phyloP scores from a whole-genome alignment of 257 asterid genomes.

The Anisodus acutangulus region DNA sequence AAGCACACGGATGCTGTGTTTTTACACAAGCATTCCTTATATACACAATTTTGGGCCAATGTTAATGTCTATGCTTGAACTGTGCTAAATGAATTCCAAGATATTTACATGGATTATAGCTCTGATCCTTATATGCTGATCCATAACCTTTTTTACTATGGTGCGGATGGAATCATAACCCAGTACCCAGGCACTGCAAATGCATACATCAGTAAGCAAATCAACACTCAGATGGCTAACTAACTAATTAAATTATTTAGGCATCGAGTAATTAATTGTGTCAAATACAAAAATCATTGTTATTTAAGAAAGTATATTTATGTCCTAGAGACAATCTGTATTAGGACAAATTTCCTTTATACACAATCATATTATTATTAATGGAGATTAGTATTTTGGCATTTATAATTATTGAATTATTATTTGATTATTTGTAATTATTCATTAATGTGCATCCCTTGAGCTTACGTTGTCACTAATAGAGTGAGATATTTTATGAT shows the following conservation, averaged over 20 bases:
- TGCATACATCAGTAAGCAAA: constrained; percentile 64
- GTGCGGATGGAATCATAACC: constrained; percentile 68
- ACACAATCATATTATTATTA: too few species aligned
- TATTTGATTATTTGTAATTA: too few species aligned
- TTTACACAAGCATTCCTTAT: constrained; percentile 58
- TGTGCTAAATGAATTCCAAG: constrained; percentile 71
- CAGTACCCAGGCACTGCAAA: constrained; percentile 76
- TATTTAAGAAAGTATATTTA: too few species aligned
- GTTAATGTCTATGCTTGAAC: constrained; percentile 70
- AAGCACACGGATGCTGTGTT: constrained; percentile 75
- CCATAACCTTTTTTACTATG: constrained; percentile 48
- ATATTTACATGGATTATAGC: constrained; percentile 66
- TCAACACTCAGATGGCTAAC: not conserved
- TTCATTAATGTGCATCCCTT: too few species aligned
- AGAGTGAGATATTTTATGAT: too few species aligned
- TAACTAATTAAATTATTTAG: too few species aligned
- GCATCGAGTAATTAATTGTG: not conserved
- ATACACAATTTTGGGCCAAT: constrained; percentile 64
- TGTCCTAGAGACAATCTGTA: too few species aligned
- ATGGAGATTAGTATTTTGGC: too few species aligned
- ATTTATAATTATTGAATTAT: too few species aligned
- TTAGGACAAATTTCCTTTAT: too few species aligned
- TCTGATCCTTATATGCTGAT: constrained; percentile 85
- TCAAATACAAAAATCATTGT: too few species aligned
- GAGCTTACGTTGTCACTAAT: too few species aligned